phyloP scores from a whole-genome alignment of 768 basidiomycete genomes.

The Xerocomellus chrysenteron region DNA sequence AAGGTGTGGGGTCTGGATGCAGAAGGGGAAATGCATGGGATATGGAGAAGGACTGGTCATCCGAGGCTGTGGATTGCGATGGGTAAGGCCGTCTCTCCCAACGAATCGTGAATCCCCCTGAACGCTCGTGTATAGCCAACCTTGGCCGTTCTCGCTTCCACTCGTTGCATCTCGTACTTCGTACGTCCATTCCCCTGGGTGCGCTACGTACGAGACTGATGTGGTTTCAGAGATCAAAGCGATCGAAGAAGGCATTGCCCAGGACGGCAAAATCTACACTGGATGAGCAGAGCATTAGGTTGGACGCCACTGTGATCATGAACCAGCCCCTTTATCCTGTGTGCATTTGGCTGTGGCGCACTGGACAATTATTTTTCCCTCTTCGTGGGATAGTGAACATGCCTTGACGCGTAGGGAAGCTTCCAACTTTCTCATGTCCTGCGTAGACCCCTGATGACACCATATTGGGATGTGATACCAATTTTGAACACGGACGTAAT shows the following conservation, averaged over 20 bases:
- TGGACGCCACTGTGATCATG: background rate
- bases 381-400: background rate
- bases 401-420: background rate
- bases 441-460: background rate
- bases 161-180: conserved; percentile 32
- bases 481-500: background rate
- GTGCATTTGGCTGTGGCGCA: background rate
- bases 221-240: conserved; percentile 29
- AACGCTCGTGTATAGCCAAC: conserved; percentile 15
- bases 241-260: conserved; percentile 24
- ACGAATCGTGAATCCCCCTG: background rate
- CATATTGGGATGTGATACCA: background rate
- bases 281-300: background rate
- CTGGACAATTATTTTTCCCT: background rate
- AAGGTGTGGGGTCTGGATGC: conserved; percentile 64
- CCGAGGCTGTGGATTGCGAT: conserved; percentile 36
- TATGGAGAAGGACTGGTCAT: conserved; percentile 33
- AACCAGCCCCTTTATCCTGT: background rate
- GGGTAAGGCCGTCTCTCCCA: conserved; percentile 12
- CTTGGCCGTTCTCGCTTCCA: conserved; percentile 24
- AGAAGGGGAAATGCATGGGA: conserved; percentile 60
- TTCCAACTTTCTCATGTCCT: background rate
- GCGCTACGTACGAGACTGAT: background rate
- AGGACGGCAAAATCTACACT: conserved; percentile 13
- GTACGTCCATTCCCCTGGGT: conserved; percentile 10